phyloP scores from a whole-genome alignment of 352 stramenopile species.

The Phytophthora hybrid region DNA sequence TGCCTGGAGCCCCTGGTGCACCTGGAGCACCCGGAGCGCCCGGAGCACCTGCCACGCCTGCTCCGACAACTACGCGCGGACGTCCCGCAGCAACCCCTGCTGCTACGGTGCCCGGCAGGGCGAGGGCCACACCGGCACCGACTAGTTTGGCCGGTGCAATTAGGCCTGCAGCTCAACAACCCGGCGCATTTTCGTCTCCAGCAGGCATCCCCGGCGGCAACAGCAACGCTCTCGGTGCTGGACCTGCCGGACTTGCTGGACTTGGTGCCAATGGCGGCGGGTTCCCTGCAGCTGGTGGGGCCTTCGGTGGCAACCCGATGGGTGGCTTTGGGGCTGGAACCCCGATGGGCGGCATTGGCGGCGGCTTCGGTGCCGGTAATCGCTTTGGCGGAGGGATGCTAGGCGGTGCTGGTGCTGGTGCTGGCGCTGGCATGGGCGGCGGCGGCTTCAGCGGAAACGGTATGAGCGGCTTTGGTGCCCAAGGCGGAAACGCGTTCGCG shows the following conservation, averaged over 20 bases:
- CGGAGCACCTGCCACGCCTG: background rate
- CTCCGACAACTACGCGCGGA: too few relatives aligned
- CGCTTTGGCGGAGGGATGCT: slow-evolving; percentile 9
- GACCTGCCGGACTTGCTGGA: background rate
- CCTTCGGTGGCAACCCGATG: too few relatives aligned
- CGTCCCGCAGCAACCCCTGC: too few relatives aligned
- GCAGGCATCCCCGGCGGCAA: background rate
- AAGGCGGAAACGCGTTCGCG: slow-evolving; percentile 13
- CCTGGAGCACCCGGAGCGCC: slow-evolving; percentile 6
- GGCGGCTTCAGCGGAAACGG: slow-evolving; percentile 8
- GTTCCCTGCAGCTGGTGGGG: too few relatives aligned
- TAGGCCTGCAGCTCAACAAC: slow-evolving; percentile 12
- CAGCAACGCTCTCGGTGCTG: background rate
- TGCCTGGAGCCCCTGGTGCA: background rate
- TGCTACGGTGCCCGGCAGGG: too few relatives aligned
- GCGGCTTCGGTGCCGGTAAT: slow-evolving; percentile 22
- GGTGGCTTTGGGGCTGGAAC: too few relatives aligned
- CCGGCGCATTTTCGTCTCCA: background rate
- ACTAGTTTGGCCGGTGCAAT: slow-evolving; percentile 11
- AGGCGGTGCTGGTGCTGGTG: too few relatives aligned
- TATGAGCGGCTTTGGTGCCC: slow-evolving; percentile 11
- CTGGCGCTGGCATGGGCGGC: background rate
- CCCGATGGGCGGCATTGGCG: background rate
- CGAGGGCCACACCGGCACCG: too few relatives aligned
- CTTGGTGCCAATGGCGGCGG: background rate